Base-by-base conservation (phyloP, 129 eudicot genomes). In the Rutidosis leptorrhynchoides region DNA sequence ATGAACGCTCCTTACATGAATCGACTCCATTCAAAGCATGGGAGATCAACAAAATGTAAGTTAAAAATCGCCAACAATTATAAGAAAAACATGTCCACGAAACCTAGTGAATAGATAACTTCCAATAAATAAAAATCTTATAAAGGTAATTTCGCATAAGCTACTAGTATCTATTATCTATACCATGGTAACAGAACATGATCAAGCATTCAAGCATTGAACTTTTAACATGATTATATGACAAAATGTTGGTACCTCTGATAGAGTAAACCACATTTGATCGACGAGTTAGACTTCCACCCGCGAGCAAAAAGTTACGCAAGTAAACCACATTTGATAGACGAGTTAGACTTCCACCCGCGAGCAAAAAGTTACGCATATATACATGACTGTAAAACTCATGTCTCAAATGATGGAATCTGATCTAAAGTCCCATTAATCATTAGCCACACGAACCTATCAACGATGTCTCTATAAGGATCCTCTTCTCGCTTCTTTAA, bases 401-500 rank as follows among this genome's bases (percentile, higher is more conserved):
- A 54, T 54, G 59, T n/a, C 16, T 54, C 59, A 23, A 54, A 54
- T 54, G 59, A 54, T 54, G 59, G 59, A 9, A 76, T 60, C 0
- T 66, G 60, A 61, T 66, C 63, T 46, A 27, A 42, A n/a, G 75
- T 57, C 16, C 71, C 60, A 40, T 56, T 48, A 70, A 61, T 21
- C 5, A 71, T 65, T 7, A 73, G 77, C 56, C 78, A 83, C 17
- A 73, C 3, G 32, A 74, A 12, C 62, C 95, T 77, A 4, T 71
- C 51, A 2, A 76, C 14, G 2, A 83, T 1, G 16, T 73, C 61
- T 60, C 90, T 77, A 6, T 81, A 83, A 0, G 90, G 95, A 78
- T 87, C 89, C 10, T 81, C 75, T n/a, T 76, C 76, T 11, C 89
- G 65, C 59, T 83, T 87, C 65, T 66, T 65, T 23, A 72, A 58